phyloP scores from a whole-genome alignment of 2,329 filamentous ascomycete species.

The Phyllosticta capitalensis region DNA sequence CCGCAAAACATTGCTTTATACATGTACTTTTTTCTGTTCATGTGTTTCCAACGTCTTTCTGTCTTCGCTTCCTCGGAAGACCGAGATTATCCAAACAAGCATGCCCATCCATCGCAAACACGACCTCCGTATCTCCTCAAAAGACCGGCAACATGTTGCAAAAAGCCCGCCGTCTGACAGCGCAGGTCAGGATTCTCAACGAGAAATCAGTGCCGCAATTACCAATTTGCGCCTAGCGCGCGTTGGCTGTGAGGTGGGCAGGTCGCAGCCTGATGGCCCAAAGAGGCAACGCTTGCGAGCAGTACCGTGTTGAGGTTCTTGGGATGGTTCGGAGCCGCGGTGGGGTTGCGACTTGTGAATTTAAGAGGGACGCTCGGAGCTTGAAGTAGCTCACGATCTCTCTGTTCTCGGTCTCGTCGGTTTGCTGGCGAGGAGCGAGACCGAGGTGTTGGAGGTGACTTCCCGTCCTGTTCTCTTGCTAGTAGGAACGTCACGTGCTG shows the following conservation, averaged over 20 bases:
- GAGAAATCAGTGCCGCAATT: not conserved
- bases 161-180: not conserved
- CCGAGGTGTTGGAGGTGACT: too few relatives aligned
- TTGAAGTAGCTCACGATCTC: not conserved
- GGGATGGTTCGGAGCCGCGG: not conserved
- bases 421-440: too few relatives aligned
- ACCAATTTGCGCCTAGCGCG: not conserved
- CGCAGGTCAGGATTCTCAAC: not conserved
- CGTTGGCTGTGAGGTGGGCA: not conserved
- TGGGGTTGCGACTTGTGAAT: not conserved
- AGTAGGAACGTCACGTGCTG: too few relatives aligned
- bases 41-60: not conserved
- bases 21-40: not conserved
- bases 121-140: not conserved
- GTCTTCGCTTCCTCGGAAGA: too few relatives aligned
- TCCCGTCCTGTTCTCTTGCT: too few relatives aligned
- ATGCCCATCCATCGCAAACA: not conserved
- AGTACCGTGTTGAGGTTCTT: not conserved
- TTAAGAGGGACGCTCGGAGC: not conserved
- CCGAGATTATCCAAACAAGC: not conserved
- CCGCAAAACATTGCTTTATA: not conserved
- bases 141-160: not conserved
- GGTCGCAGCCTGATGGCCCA: too few relatives aligned
- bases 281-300: not conserved
- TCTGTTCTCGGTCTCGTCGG: too few relatives aligned